Percentiles rank a stretch among this genome's conserved stretches.
Conservation (phyloP, 192 early-diverging fungal species). For the Coemansia sp. region DNA sequence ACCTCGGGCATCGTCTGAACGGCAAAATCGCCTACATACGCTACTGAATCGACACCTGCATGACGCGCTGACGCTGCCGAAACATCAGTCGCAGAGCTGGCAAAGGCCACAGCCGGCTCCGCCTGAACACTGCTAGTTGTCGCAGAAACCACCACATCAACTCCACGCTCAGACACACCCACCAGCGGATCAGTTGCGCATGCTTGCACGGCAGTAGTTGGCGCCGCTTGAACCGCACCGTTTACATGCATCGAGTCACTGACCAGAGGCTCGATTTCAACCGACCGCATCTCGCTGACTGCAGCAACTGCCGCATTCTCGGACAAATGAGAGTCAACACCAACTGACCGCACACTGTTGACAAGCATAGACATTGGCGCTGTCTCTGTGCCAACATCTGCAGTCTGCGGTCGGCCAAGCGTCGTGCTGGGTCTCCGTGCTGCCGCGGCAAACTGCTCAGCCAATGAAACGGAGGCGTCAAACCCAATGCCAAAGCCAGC, state of each 20-base stretch:
- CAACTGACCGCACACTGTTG: conserved; percentile 16
- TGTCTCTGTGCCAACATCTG: conserved; percentile 34
- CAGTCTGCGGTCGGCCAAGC: conserved; percentile 24
- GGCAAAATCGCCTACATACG: not conserved
- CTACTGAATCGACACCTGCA: conserved; percentile 12
- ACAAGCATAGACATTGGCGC: conserved; percentile 9
- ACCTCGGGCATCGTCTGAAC: not conserved
- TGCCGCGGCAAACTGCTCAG: conserved; percentile 41
- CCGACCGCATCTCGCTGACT: conserved; percentile 14
- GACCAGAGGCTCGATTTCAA: conserved; percentile 8
- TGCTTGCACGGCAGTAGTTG: conserved; percentile 6
- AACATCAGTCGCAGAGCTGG: conserved; percentile 18
- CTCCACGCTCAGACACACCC: conserved; percentile 15
- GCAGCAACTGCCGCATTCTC: not conserved
- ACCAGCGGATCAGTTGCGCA: conserved; percentile 23
- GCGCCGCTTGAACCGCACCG: conserved; percentile 8
- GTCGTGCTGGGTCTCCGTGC: conserved; percentile 17
- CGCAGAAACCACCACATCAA: conserved; percentile 1
- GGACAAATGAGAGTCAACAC: conserved; percentile 7
- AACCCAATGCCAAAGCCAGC: conserved; percentile 43
- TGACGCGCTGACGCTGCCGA: conserved; percentile 7
- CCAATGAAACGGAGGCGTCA: conserved; percentile 35
- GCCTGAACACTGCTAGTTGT: conserved; percentile 5
- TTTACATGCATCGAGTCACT: conserved; percentile 12
- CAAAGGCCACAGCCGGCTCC: not conserved